A percentile compares a stretch with the other conserved stretches of the same genome.
These are phyloP conservation scores for Psidium friedrichsthalianum DNA, from an alignment of 345 rosid genomes.

Conservation along the genomic window DNA sequence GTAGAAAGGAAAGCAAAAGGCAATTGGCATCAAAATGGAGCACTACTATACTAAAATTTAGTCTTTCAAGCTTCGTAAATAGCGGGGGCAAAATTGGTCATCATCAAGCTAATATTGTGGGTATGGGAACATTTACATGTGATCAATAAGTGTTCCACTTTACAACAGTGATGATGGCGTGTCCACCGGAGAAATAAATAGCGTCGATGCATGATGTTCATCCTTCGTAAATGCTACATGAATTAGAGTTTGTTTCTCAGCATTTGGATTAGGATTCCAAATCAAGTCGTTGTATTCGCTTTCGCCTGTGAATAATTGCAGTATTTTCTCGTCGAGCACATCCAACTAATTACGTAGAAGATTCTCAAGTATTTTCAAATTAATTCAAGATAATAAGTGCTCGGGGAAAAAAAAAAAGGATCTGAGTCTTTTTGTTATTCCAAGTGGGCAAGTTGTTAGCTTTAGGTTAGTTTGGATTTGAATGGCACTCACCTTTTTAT, in stretches of 20 bases:
- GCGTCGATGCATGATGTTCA: not conserved
- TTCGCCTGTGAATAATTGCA: not conserved
- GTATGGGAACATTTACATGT: not conserved
- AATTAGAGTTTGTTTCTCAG: not conserved
- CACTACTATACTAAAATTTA: not conserved
- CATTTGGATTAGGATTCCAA: not conserved
- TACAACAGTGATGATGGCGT: not conserved
- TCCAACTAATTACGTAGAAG: too few relatives aligned
- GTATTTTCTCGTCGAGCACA: not conserved
- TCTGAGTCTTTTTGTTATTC: not conserved
- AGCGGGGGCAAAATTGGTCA: not conserved
- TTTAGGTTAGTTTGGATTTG: too few relatives aligned
- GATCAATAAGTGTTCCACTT: too few relatives aligned
- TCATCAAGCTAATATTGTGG: not conserved
- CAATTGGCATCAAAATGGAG: not conserved
- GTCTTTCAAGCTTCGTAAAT: not conserved
- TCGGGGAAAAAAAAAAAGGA: too few relatives aligned
- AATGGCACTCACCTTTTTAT: too few relatives aligned
- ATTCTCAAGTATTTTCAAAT: too few relatives aligned
- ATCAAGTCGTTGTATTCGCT: not conserved
- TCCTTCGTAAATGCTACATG: not conserved
- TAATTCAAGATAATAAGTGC: too few relatives aligned
- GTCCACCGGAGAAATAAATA: not conserved
- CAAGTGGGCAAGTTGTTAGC: too few relatives aligned
- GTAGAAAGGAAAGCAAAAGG: not conserved